Percentiles rank a stretch among this genome's conserved stretches.
phyloP scores from a whole-genome alignment of 2,329 filamentous ascomycete species.

The Paraphoma chrysanthemicola region DNA sequence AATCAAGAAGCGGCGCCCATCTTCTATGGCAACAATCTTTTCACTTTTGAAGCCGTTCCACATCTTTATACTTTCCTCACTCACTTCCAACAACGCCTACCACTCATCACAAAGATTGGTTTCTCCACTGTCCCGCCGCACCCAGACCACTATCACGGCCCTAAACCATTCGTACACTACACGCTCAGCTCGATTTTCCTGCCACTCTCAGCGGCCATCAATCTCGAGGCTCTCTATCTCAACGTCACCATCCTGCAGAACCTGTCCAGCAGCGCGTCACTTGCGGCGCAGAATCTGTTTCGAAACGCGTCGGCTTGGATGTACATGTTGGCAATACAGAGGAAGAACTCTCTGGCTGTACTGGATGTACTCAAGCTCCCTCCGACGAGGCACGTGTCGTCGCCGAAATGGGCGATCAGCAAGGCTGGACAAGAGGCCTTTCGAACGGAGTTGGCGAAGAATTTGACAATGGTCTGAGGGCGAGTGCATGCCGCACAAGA shows the following conservation, averaged over 20 bases:
- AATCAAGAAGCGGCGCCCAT: conserved; percentile 2
- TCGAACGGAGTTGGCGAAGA: neutral
- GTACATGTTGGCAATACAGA: neutral
- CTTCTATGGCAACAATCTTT: conserved; percentile 9
- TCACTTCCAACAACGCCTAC: conserved; percentile 1
- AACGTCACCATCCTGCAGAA: neutral
- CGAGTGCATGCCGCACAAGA: neutral
- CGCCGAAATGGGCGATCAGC: neutral
- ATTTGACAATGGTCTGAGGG: neutral
- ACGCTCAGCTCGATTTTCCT: neutral
- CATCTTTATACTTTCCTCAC: conserved; percentile 1
- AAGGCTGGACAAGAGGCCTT: neutral
- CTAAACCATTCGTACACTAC: neutral
- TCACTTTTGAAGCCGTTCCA: neutral
- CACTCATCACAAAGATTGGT: conserved; percentile 1
- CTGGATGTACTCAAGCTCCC: conserved; percentile 1
- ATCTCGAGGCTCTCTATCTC: conserved; percentile 2
- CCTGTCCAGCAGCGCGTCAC: neutral
- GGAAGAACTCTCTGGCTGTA: neutral
- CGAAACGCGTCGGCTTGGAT: neutral
- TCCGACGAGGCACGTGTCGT: neutral
- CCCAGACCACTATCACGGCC: neutral
- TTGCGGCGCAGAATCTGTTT: neutral
- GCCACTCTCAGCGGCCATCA: neutral
- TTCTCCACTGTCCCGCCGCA: neutral